Percentiles rank a stretch among this genome's conserved stretches.
Conservation (phyloP, 768 basidiomycete genomes). For the Mycena capillaripes region DNA sequence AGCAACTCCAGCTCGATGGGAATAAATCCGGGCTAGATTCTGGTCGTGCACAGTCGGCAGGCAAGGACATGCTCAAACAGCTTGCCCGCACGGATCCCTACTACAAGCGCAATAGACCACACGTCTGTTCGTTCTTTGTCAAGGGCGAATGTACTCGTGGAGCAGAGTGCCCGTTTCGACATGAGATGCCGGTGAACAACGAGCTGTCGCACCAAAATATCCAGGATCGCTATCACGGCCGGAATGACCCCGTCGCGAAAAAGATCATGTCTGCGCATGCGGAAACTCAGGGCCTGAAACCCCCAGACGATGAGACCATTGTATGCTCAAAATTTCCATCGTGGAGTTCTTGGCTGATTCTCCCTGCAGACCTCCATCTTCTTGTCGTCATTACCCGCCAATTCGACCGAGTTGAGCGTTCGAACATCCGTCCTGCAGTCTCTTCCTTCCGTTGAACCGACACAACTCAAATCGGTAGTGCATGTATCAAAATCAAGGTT, state of each 20-base stretch:
- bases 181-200: slow-evolving; percentile 89
- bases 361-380: slow-evolving; percentile 87
- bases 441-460: slow-evolving; percentile 72
- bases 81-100: slow-evolving; percentile 96
- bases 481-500: slow-evolving; percentile 87
- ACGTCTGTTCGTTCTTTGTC: slow-evolving; percentile 94
- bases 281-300: slow-evolving; percentile 83
- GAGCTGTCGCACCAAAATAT: slow-evolving; percentile 93
- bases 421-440: slow-evolving; percentile 80
- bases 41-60: slow-evolving; percentile 78
- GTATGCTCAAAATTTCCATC: slow-evolving; percentile 62
- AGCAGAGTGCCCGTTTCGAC: slow-evolving; percentile 94
- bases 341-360: neutral
- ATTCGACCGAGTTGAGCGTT: slow-evolving; percentile 80
- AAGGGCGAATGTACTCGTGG: slow-evolving; percentile 97
- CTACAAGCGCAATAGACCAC: slow-evolving; percentile 96
- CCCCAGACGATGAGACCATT: slow-evolving; percentile 90
- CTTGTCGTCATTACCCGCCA: slow-evolving; percentile 78
- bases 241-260: slow-evolving; percentile 93
- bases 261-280: slow-evolving; percentile 90
- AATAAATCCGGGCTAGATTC: slow-evolving; percentile 76
- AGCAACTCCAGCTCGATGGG: slow-evolving; percentile 70
- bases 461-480: slow-evolving; percentile 85
- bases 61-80: slow-evolving; percentile 97
- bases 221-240: slow-evolving; percentile 93